Evolutionary conservation across 1,139 yeast genomes (phyloP), one percentile per base, ranked within the genome.

Genomic region (Pneumocystis murina): DNA sequence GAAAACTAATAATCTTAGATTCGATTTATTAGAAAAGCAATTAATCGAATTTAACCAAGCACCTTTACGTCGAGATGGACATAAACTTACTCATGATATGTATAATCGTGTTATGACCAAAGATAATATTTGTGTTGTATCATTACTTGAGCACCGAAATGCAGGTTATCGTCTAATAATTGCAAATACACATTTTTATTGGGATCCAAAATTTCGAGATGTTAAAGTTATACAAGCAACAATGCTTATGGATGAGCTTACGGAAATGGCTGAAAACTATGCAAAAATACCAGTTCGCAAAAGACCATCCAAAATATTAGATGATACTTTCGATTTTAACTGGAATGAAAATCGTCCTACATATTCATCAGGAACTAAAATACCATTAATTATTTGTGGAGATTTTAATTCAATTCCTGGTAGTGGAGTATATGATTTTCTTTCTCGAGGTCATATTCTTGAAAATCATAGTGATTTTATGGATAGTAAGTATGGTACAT

Each of bases 201-300:
- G 98, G 97, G 97, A 92, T 76, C 98, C 98, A 10, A 90, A 89
- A 61, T 88, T 84, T 73, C 88, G 89, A 73, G 99, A 94, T 76
- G 99, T 94, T 66, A 94, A 94, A 75, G 83, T 97, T 8, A 86
- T 94, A 75, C 98, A 94, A 78, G 92, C 88, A 64, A 97, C 96
- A 61, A 85, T 92, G 61, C 78, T 94, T 68, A 77, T 94, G 72
- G 97, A 92, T 72, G 96, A 92, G 74, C 76, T 92, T 71, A 94
- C 89, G 72, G 76, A 76, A 1, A 74, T 85, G 59, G 75, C 83
- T 63, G 82, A 81, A 71, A 58, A 58, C 20, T 78, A 81, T 65
- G 80, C 80, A 62, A 75, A 65, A 61, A 48, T 62, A 38, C 64
- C 70, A 58, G 28, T 61, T 48, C 41, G 66, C 39, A 64, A 58